Evolutionary conservation across 2,329 filamentous ascomycete species (phyloP).

Genomic region (Trichoderma hamatum): DNA sequence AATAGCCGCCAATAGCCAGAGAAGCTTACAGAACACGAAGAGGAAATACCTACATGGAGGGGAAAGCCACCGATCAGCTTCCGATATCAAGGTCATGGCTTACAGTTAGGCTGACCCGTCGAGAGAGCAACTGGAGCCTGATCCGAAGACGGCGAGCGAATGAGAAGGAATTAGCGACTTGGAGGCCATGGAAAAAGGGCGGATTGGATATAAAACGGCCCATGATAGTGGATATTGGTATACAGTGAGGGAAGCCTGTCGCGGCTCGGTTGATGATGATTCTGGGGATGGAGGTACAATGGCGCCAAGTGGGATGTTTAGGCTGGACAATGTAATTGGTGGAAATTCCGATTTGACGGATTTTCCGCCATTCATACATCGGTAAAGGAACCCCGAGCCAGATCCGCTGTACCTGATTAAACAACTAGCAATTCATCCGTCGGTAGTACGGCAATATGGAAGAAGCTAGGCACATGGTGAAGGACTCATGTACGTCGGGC

Average conservation of each 20-base stretch:
- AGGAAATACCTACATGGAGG: background rate
- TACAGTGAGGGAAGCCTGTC: background rate
- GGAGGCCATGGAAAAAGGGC: constrained; percentile 1
- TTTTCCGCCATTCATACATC: constrained; percentile 21
- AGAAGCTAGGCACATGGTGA: background rate
- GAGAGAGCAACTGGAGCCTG: background rate
- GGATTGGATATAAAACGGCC: constrained; percentile 11
- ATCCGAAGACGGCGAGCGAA: constrained; percentile 25
- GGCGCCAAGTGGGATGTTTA: background rate
- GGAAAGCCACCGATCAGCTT: constrained; percentile 7
- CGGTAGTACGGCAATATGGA: constrained; percentile 11
- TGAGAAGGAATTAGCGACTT: constrained; percentile 9
- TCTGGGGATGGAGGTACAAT: background rate
- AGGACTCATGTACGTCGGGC: constrained; percentile 2
- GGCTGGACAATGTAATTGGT: background rate
- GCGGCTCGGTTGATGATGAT: constrained; percentile 1
- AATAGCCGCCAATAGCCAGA: constrained; percentile 12
- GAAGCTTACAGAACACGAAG: background rate
- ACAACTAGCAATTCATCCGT: constrained; percentile 15
- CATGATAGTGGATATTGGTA: background rate
- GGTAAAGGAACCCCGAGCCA: background rate
- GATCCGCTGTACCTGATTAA: constrained; percentile 9
- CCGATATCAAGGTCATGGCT: constrained; percentile 1
- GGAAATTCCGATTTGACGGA: background rate
- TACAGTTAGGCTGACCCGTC: background rate